phyloP scores from a whole-genome alignment of 208 protist species.

The Crithidia brevicula region DNA sequence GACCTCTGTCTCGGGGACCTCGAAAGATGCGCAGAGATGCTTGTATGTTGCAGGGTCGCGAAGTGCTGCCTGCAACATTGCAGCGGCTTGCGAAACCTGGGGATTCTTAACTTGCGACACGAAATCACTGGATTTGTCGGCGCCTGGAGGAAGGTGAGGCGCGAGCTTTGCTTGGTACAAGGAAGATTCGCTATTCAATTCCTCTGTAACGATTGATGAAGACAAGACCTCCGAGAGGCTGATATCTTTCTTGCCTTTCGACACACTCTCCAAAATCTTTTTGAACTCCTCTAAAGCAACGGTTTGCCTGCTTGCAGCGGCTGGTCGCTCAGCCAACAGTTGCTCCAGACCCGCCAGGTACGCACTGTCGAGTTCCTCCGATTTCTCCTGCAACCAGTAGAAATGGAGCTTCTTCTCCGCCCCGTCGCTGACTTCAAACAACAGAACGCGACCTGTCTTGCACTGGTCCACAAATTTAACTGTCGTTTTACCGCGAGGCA shows the following conservation, averaged over 20 bases:
- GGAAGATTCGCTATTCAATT: constrained; percentile 50
- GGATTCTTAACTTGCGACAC: constrained; percentile 71
- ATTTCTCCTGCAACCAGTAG: constrained; percentile 90
- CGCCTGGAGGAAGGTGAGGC: constrained; percentile 44
- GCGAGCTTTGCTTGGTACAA: constrained; percentile 64
- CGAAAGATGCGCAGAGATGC: constrained; percentile 53
- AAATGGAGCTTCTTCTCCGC: constrained; percentile 48
- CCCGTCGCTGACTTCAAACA: constrained; percentile 55
- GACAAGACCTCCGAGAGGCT: constrained; percentile 50
- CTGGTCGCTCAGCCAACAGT: constrained; percentile 32
- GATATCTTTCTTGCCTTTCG: constrained; percentile 30
- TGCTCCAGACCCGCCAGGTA: constrained; percentile 56
- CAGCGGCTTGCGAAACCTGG: constrained; percentile 53
- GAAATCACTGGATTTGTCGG: constrained; percentile 41
- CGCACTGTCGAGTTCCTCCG: constrained; percentile 57
- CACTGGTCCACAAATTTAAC: constrained; percentile 67
- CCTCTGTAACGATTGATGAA: constrained; percentile 53
- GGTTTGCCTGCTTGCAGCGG: constrained; percentile 4
- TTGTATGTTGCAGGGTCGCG: constrained; percentile 57
- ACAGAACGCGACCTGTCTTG: constrained; percentile 72
- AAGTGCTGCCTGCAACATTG: constrained; percentile 47
- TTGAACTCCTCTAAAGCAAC: constrained; percentile 62
- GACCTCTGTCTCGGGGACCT: constrained; percentile 40
- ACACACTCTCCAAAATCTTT: constrained; percentile 60
- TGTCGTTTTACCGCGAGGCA: constrained; percentile 35